These are phyloP conservation scores for Isabelozyma pseudorhagii DNA, from an alignment of 805 yeast genomes.

Conservation along the genomic window DNA sequence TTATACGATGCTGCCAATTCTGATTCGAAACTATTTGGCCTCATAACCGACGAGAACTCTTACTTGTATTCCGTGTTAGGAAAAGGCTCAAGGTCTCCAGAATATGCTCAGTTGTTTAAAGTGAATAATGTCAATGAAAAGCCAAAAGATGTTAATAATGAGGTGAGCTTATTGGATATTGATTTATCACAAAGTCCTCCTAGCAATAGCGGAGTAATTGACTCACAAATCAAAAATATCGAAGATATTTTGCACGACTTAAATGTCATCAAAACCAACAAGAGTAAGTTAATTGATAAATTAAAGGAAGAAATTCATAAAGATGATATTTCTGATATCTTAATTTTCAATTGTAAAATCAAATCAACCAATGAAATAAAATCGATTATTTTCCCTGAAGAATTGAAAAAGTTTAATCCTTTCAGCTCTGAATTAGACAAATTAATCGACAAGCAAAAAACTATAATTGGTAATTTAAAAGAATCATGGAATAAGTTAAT, in stretches of 20 bases:
- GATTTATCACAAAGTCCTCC: constrained; percentile 44
- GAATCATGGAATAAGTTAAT: constrained; percentile 27
- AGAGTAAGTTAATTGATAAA: constrained; percentile 56
- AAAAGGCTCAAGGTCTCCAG: constrained; percentile 41
- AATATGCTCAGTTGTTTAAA: constrained; percentile 32
- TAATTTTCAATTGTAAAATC: constrained; percentile 61
- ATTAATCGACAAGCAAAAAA: constrained; percentile 63
- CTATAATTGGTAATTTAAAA: constrained; percentile 34
- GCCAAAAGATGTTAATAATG: constrained; percentile 12
- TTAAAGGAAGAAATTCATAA: constrained; percentile 67
- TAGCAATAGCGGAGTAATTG: constrained; percentile 17
- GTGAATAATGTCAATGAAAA: constrained; percentile 3
- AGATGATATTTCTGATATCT: constrained; percentile 80
- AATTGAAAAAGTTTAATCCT: constrained; percentile 72
- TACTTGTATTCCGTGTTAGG: constrained; percentile 24
- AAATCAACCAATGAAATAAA: constrained; percentile 56
- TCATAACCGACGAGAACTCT: constrained; percentile 36
- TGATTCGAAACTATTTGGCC: constrained; percentile 50
- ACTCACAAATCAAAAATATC: constrained; percentile 42
- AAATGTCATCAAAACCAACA: constrained; percentile 60
- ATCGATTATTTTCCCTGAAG: constrained; percentile 58
- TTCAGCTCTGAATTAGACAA: constrained; percentile 64
- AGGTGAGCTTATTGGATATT: constrained; percentile 61
- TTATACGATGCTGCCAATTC: constrained; percentile 59
- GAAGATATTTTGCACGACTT: constrained; percentile 61